These are phyloP conservation scores for Lagenidium giganteum DNA, from an alignment of 352 stramenopile genomes.

Conservation along the genomic window DNA sequence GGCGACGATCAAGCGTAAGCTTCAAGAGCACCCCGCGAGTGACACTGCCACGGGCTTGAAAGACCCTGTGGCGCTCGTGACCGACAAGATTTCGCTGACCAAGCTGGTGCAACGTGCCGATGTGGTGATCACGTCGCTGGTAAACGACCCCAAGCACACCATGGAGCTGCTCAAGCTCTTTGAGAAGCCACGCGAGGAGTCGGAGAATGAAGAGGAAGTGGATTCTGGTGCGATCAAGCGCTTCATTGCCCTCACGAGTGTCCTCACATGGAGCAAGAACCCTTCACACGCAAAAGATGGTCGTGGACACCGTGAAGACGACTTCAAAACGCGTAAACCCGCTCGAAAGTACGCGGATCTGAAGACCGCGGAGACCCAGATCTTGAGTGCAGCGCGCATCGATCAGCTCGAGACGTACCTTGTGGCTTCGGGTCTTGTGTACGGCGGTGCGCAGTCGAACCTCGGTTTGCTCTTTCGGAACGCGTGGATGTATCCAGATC, in stretches of 20 bases:
- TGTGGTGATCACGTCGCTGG: slow-evolving; percentile 44
- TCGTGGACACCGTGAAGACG: slow-evolving; percentile 53
- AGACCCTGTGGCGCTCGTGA: slow-evolving; percentile 45
- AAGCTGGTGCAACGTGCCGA: slow-evolving; percentile 48
- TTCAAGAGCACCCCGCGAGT: slow-evolving; percentile 53
- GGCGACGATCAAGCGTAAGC: slow-evolving; percentile 33
- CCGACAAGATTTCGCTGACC: slow-evolving; percentile 40
- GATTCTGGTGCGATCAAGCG: slow-evolving; percentile 38
- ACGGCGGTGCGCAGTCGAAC: slow-evolving; percentile 66
- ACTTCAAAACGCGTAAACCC: slow-evolving; percentile 77
- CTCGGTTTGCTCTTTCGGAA: slow-evolving; percentile 65
- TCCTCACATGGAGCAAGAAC: slow-evolving; percentile 81
- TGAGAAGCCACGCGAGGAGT: slow-evolving; percentile 32
- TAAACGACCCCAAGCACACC: slow-evolving; percentile 39
- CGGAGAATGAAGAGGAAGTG: slow-evolving; percentile 22
- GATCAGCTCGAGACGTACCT: slow-evolving; percentile 73
- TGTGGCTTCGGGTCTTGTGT: slow-evolving; percentile 67
- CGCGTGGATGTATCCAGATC: slow-evolving; percentile 61
- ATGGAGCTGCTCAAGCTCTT: slow-evolving; percentile 68
- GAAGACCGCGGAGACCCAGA: slow-evolving; percentile 81
- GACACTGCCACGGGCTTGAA: slow-evolving; percentile 36
- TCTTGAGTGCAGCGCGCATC: slow-evolving; percentile 55
- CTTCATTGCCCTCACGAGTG: slow-evolving; percentile 71
- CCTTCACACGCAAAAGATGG: slow-evolving; percentile 35
- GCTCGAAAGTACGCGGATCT: slow-evolving; percentile 63